phyloP scores from a whole-genome alignment of 305 asterid genomes.

The Fraxinus latifolia region DNA sequence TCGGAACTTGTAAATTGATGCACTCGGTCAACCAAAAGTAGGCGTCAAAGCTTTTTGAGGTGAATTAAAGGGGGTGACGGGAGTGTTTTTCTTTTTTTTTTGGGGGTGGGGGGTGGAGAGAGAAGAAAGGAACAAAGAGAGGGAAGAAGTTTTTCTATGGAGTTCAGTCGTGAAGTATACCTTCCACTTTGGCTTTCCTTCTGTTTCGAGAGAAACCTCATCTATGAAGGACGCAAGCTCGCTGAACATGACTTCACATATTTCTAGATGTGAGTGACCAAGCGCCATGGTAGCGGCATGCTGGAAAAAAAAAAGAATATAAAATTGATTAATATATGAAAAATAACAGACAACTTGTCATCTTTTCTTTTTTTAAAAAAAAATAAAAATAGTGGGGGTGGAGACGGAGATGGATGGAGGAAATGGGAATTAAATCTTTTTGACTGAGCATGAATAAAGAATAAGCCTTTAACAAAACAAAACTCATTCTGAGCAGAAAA shows the following conservation, averaged over 20 bases:
- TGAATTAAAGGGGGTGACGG: neutral
- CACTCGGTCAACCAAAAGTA: neutral
- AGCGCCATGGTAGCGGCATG: slow-evolving; percentile 98
- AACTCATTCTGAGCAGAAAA: slow-evolving; percentile 8
- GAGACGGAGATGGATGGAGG: slow-evolving; percentile 15
- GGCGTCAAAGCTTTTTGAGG: neutral
- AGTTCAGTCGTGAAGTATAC: slow-evolving; percentile 36
- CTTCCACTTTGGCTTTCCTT: slow-evolving; percentile 99
- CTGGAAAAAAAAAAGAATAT: slow-evolving; percentile 36
- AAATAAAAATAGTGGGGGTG: neutral
- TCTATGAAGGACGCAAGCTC: slow-evolving; percentile 95
- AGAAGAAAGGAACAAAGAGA: slow-evolving; percentile 17
- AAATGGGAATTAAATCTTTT: slow-evolving; percentile 15
- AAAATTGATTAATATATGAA: slow-evolving; percentile 4
- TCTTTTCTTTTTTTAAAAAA: neutral
- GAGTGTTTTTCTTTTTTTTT: neutral
- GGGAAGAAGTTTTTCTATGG: slow-evolving; percentile 7
- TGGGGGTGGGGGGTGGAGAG: neutral
- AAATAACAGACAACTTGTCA: slow-evolving; percentile 15
- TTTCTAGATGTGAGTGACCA: slow-evolving; percentile 96
- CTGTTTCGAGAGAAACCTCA: slow-evolving; percentile 89
- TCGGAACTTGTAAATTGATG: neutral
- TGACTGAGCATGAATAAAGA: slow-evolving; percentile 5
- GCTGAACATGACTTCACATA: slow-evolving; percentile 95
- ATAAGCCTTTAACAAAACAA: neutral